Conservation (phyloP, 2,329 filamentous ascomycete species). For the Sphaceloma murrayae region DNA sequence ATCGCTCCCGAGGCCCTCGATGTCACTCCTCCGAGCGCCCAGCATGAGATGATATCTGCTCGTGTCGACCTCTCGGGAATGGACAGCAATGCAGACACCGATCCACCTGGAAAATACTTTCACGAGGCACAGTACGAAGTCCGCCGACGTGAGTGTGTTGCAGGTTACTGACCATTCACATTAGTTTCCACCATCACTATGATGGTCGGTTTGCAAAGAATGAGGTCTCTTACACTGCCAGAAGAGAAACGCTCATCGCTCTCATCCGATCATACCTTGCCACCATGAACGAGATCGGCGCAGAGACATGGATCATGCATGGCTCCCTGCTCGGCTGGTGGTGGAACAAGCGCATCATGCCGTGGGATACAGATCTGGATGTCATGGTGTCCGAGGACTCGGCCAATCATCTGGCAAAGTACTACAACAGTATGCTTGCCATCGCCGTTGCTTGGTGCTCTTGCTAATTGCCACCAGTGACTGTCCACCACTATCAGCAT, state of each 20-base stretch:
- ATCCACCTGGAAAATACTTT: slow-evolving; percentile 43
- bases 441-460: slow-evolving; percentile 31
- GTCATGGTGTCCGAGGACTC: slow-evolving; percentile 48
- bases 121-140: slow-evolving; percentile 40
- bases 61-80: slow-evolving; percentile 1
- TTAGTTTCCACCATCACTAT: slow-evolving; percentile 47
- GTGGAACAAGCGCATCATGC: slow-evolving; percentile 53
- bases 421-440: slow-evolving; percentile 52
- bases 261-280: slow-evolving; percentile 48
- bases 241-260: slow-evolving; percentile 39
- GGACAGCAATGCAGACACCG: slow-evolving; percentile 17
- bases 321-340: slow-evolving; percentile 53
- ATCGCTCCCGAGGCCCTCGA: slow-evolving; percentile 10
- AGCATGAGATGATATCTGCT: slow-evolving; percentile 2
- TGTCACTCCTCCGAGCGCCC: neutral
- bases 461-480: slow-evolving; percentile 41
- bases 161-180: slow-evolving; percentile 18
- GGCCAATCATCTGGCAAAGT: slow-evolving; percentile 47
- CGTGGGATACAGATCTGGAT: slow-evolving; percentile 54
- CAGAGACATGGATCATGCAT: slow-evolving; percentile 56
- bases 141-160: no score
- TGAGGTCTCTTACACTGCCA: slow-evolving; percentile 39
- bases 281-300: slow-evolving; percentile 47
- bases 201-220: slow-evolving; percentile 46
- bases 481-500: slow-evolving; percentile 39